phyloP scores from a whole-genome alignment of 2,329 filamentous ascomycete genomes.

The Alternaria sp. region DNA sequence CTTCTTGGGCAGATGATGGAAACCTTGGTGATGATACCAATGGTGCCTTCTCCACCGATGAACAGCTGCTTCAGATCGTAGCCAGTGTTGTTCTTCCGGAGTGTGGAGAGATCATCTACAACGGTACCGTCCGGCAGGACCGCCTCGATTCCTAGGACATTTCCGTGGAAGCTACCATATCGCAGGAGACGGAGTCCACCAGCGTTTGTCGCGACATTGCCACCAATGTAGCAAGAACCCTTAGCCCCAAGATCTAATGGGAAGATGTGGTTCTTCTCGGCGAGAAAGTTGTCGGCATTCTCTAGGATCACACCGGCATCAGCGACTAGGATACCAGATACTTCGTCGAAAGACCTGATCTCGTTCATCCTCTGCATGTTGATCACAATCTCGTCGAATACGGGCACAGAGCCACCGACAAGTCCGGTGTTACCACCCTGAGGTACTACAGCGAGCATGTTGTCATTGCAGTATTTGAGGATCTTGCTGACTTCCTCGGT shows the following conservation, averaged over 20 bases:
- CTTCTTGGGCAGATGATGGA: slow-evolving; percentile 90
- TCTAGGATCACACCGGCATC: slow-evolving; percentile 94
- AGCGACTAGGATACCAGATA: slow-evolving; percentile 87
- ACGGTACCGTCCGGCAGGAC: slow-evolving; percentile 94
- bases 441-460: slow-evolving; percentile 90
- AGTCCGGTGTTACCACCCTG: slow-evolving; percentile 97
- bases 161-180: slow-evolving; percentile 95
- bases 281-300: slow-evolving; percentile 83
- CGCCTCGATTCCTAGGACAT: slow-evolving; percentile 88
- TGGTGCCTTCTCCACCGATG: slow-evolving; percentile 93
- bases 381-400: slow-evolving; percentile 98
- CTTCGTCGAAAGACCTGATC: slow-evolving; percentile 90
- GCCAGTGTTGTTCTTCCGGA: slow-evolving; percentile 98
- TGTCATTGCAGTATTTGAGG: slow-evolving; percentile 93
- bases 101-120: slow-evolving; percentile 83
- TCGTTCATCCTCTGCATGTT: slow-evolving; percentile 89
- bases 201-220: slow-evolving; percentile 95
- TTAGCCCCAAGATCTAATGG: slow-evolving; percentile 97
- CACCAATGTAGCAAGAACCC: slow-evolving; percentile 94
- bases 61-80: slow-evolving; percentile 98
- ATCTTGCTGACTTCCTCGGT: slow-evolving; percentile 91
- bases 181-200: slow-evolving; percentile 88
- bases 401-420: slow-evolving; percentile 92
- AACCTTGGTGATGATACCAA: slow-evolving; percentile 91
- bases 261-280: slow-evolving; percentile 86